Base-by-base conservation (phyloP, 805 yeast species). In the Lachancea nothofagi region DNA sequence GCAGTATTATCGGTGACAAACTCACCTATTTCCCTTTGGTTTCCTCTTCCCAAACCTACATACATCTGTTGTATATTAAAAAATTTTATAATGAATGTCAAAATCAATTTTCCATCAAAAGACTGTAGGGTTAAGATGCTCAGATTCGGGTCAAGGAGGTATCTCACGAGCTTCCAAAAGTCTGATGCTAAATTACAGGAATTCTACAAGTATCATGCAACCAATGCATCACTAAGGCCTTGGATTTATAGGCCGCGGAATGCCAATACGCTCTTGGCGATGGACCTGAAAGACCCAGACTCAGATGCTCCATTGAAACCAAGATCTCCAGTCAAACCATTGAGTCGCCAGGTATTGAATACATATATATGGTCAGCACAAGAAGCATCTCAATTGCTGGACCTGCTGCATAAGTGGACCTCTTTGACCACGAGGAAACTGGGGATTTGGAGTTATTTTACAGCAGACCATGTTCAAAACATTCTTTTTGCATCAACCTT, bases 161-260 rank as follows among this genome's bases (percentile, higher is more conserved):
- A 38, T 12, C 41, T 45, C 12, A 45, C 54, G 15, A 43, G 44
- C 13, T 33, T 36, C 24, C 38, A 42, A 15, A 44, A 38, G 17
- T 54, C 64, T 4, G 53, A 45, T 29, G 50, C 45, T 25, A 51
- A 53, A 42, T 44, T 67, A n/a, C 55, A 57, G 2, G 50, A 60
- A 1, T 65, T 55, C 39, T 55, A 62, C 37, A 48, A 51, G 15
- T 69, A 61, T 46, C 59, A 60, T 48, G 55, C 54, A 27, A 62
- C 69, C 2, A 52, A 57, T 21, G 56, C 50, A 30, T 41, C 52
- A 2, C 36, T 65, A 22, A 65, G 62, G 51, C 67, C 70, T 5
- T 53, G 61, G 33, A 62, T 69, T 19, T 68, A 69, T 49, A 63
- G 71, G 49, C 61, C 64, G 26, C 65, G 58, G 40, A 67, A 69